Evolutionary conservation across 345 rosid genomes (phyloP), one percentile per base, ranked within the genome.

Genomic region (Limnanthes douglasii): DNA sequence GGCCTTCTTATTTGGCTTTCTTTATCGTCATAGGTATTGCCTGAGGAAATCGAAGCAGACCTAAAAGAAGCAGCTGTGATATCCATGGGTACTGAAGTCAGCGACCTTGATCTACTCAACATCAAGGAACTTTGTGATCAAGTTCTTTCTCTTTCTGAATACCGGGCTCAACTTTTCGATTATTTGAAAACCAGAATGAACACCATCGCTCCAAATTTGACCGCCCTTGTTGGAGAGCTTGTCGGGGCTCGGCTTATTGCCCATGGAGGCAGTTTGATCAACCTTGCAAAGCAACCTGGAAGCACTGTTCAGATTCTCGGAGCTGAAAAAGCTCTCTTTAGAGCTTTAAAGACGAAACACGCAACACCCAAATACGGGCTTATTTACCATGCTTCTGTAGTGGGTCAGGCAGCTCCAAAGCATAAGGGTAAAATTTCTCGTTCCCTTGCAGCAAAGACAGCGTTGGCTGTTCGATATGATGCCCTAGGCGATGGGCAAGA

Each of bases 201-300:
- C 50, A 80, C 82, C 1, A 51, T 90, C 14, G 98, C 98, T 0
- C 96, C 98, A 3, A 90, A 80, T 54, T 80, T 90, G 66, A 80
- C 98, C 47, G 79, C 80, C 24, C 73, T 90, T 5, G 98, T 90
- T 0, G 98, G 98, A 4, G 96, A 90, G 65, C 92, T 90, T 38
- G 98, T 84, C 1, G 96, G 98, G 32, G 96, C 94, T 46, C 94
- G 93, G 5, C 70, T 90, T 6, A 84, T 90, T 15, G 93, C 96
- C 11, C 96, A 84, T 37, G 98, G 94, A 0, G 96, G 95, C 34
- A 81, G 96, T 61, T 70, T 84, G 56, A 27, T 80, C 57, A 90
- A 84, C 63, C 94, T 90, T 15, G 69, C 93, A 6, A 90, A 84
- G 71, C 92, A 77, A 53, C 96, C 96, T 26, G 95, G 98, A 9